Evolutionary conservation across 208 protist genomes (phyloP).

Genomic region (Trypanosoma cruzi): DNA sequence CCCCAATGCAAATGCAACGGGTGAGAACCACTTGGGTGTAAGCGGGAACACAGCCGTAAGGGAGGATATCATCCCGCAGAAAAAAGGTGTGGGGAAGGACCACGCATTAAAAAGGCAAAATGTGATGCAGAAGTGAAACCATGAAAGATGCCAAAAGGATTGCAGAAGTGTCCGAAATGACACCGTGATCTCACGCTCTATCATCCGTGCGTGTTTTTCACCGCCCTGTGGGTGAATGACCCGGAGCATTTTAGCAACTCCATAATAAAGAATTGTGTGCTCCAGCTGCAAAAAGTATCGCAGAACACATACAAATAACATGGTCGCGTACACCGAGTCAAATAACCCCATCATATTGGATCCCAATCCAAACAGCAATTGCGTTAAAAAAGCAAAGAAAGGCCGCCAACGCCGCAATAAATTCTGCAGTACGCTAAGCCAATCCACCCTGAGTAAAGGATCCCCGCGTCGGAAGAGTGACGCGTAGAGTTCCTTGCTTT

Average conservation of each 20-base stretch:
- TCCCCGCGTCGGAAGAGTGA: conserved; percentile 12
- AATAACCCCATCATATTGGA: conserved; percentile 57
- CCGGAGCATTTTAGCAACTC: conserved; percentile 52
- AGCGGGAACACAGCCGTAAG: conserved; percentile 64
- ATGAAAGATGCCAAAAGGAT: conserved; percentile 74
- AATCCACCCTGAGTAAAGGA: conserved; percentile 35
- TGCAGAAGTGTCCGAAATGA: conserved; percentile 64
- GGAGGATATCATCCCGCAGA: conserved; percentile 50
- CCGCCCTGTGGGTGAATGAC: conserved; percentile 49
- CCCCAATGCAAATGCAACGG: conserved; percentile 40
- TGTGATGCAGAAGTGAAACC: conserved; percentile 79
- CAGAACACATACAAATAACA: conserved; percentile 64
- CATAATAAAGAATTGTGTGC: conserved; percentile 77
- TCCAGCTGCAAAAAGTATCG: conserved; percentile 68
- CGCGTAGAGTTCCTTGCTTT: neutral
- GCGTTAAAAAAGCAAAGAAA: conserved; percentile 28
- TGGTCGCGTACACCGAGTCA: conserved; percentile 57
- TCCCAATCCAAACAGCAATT: conserved; percentile 27
- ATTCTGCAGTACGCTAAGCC: conserved; percentile 32
- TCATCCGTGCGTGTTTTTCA: conserved; percentile 51
- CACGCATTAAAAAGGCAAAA: conserved; percentile 51
- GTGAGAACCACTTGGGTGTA: conserved; percentile 59
- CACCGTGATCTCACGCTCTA: conserved; percentile 71
- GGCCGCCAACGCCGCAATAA: conserved; percentile 32
- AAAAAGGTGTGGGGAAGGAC: conserved; percentile 49